These are phyloP conservation scores for Pythium chondricola DNA, from an alignment of 352 stramenopile species.

Conservation along the genomic window DNA sequence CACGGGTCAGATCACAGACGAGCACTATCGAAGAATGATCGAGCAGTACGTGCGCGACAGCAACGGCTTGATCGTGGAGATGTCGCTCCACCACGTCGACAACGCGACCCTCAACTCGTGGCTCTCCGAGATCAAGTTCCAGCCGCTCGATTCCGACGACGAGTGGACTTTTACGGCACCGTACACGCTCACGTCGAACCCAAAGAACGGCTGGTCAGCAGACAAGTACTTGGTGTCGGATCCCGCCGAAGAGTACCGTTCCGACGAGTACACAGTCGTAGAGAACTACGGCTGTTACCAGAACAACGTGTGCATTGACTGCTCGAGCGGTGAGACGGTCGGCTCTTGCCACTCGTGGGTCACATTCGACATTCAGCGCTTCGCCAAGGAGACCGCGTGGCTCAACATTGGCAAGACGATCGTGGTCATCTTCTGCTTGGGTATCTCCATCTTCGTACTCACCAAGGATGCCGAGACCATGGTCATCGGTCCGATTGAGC, in stretches of 20 bases:
- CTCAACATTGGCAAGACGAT: conserved; percentile 85
- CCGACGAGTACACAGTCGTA: conserved; percentile 51
- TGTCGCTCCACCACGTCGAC: conserved; percentile 49
- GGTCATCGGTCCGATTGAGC: conserved; percentile 95
- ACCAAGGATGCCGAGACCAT: conserved; percentile 91
- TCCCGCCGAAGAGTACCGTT: conserved; percentile 34
- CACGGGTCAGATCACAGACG: conserved; percentile 38
- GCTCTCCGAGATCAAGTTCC: conserved; percentile 55
- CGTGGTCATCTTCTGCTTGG: conserved; percentile 89
- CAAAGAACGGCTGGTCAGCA: conserved; percentile 66
- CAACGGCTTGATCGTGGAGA: conserved; percentile 60
- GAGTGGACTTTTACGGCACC: conserved; percentile 38
- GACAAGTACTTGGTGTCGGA: conserved; percentile 37
- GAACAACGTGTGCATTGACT: conserved; percentile 54
- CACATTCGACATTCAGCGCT: conserved; percentile 64
- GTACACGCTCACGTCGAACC: conserved; percentile 43
- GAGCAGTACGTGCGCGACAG: conserved; percentile 71
- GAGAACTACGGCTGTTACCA: conserved; percentile 67
- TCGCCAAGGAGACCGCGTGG: conserved; percentile 29
- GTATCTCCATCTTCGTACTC: conserved; percentile 89
- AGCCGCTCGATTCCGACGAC: conserved; percentile 33
- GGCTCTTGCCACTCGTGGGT: conserved; percentile 64
- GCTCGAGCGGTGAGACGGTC: conserved; percentile 22
- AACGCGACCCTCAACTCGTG: conserved; percentile 34
- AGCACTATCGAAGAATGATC: conserved; percentile 45